Evolutionary conservation across 108 stramenopile genomes (phyloP).

Genomic region (Pseudonitzschia delicatissima): DNA sequence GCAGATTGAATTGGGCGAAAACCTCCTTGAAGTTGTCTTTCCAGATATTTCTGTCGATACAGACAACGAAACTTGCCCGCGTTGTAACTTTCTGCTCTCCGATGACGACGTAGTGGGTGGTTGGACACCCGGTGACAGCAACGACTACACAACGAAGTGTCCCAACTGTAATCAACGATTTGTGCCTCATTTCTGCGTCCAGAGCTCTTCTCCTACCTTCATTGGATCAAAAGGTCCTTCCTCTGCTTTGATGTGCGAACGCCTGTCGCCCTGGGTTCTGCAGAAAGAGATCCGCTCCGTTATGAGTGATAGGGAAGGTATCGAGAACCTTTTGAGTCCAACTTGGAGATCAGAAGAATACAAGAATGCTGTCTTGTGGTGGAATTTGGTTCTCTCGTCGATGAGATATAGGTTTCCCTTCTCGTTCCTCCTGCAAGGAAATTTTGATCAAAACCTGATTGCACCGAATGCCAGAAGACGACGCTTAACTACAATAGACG

Average conservation of each 20-base stretch:
- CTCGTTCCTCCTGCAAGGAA: constrained; percentile 75
- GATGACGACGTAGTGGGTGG: constrained; percentile 79
- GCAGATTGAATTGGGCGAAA: constrained; percentile 78
- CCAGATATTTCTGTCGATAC: constrained; percentile 79
- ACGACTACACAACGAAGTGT: constrained; percentile 80
- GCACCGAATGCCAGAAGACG: constrained; percentile 75
- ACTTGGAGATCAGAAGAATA: constrained; percentile 67
- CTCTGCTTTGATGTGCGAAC: constrained; percentile 80
- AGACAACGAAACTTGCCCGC: constrained; percentile 74
- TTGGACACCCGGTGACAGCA: constrained; percentile 70
- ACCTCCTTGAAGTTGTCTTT: constrained; percentile 77
- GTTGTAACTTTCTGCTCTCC: constrained; percentile 70
- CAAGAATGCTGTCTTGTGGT: constrained; percentile 82
- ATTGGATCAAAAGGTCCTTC: constrained; percentile 68
- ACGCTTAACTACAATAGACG: constrained; percentile 24
- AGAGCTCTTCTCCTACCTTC: constrained; percentile 69
- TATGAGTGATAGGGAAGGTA: constrained; percentile 64
- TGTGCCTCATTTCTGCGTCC: constrained; percentile 82
- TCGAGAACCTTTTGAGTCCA: constrained; percentile 69
- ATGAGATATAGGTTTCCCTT: constrained; percentile 83
- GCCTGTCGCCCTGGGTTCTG: constrained; percentile 81
- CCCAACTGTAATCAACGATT: constrained; percentile 70
- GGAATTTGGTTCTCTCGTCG: constrained; percentile 81
- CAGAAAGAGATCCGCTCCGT: constrained; percentile 83
- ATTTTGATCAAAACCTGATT: constrained; percentile 76